A percentile compares a stretch with the other conserved stretches of the same genome.
Evolutionary conservation across 2,329 filamentous ascomycete species (phyloP).

Genomic region (Plectosphaerella cucumerina): DNA sequence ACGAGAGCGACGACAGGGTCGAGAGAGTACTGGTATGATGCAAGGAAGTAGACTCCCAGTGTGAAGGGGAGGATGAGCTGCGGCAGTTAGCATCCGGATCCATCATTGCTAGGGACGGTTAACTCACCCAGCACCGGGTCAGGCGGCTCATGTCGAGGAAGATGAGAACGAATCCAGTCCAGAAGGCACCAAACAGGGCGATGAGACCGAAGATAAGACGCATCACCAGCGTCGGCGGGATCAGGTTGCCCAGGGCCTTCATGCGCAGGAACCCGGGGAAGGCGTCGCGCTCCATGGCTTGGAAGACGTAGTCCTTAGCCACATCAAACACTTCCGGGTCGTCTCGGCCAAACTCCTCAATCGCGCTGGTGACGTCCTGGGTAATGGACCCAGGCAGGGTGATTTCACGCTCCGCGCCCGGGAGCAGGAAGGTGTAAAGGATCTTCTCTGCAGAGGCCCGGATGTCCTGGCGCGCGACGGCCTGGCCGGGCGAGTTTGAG

Average conservation of each 20-base stretch:
- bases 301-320: slow-evolving; percentile 98
- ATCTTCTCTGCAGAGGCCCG: slow-evolving; percentile 95
- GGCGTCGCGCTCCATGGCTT: slow-evolving; percentile 99
- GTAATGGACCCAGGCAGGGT: slow-evolving; percentile 86
- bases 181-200: slow-evolving; percentile 86
- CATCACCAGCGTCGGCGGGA: slow-evolving; percentile 83
- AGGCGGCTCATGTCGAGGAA: slow-evolving; percentile 74
- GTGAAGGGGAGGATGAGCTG: slow-evolving; percentile 82
- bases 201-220: slow-evolving; percentile 81
- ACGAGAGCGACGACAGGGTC: slow-evolving; percentile 85
- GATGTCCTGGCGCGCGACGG: slow-evolving; percentile 84
- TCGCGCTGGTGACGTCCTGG: slow-evolving; percentile 76
- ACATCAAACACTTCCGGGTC: slow-evolving; percentile 97
- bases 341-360: slow-evolving; percentile 87
- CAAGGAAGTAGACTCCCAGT: slow-evolving; percentile 80
- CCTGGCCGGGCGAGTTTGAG: slow-evolving; percentile 78
- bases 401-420: slow-evolving; percentile 94
- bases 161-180: slow-evolving; percentile 90
- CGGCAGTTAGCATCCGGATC: slow-evolving; percentile 7
- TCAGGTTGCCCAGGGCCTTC: slow-evolving; percentile 93
- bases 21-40: slow-evolving; percentile 92
- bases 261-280: slow-evolving; percentile 93
- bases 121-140: slow-evolving; percentile 79
- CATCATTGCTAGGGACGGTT: background rate
- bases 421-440: slow-evolving; percentile 93